phyloP scores from a whole-genome alignment of 2,329 filamentous ascomycete genomes.

The Podosphaera fusca region DNA sequence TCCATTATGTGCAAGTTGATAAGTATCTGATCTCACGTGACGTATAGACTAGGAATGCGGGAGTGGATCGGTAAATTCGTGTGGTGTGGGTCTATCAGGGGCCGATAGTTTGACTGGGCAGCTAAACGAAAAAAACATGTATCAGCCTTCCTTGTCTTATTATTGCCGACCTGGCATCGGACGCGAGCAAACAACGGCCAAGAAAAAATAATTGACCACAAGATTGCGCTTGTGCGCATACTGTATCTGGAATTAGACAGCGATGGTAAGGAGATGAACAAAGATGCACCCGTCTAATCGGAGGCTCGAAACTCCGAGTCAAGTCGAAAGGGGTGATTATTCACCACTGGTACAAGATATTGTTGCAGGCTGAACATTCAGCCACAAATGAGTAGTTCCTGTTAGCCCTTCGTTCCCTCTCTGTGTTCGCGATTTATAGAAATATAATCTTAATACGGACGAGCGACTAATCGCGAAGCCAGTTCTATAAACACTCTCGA shows the following conservation, averaged over 20 bases:
- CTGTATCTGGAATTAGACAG: neutral
- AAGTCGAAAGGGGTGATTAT: neutral
- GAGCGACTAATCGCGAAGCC: slow-evolving; percentile 2
- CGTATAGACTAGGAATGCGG: neutral
- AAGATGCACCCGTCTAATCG: neutral
- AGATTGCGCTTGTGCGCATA: neutral
- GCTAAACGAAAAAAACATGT: slow-evolving; percentile 11
- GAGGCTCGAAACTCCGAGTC: neutral
- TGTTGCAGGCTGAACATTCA: neutral
- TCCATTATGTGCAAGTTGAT: slow-evolving; percentile 9
- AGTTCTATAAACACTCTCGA: slow-evolving; percentile 1
- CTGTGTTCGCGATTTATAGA: neutral
- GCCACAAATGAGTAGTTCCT: neutral
- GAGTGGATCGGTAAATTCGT: neutral
- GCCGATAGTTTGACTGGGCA: slow-evolving; percentile 6
- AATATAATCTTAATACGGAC: slow-evolving; percentile 1
- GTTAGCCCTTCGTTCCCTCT: neutral
- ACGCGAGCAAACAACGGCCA: slow-evolving; percentile 1
- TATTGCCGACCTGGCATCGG: slow-evolving; percentile 1
- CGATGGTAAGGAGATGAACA: neutral
- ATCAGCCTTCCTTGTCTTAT: slow-evolving; percentile 9
- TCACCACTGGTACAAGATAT: slow-evolving; percentile 1
- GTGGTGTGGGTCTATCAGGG: slow-evolving; percentile 1
- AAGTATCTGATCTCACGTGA: slow-evolving; percentile 1
- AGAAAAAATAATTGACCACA: neutral